phyloP scores from a whole-genome alignment of 2,329 filamentous ascomycete species.

The Claviceps purpurea region DNA sequence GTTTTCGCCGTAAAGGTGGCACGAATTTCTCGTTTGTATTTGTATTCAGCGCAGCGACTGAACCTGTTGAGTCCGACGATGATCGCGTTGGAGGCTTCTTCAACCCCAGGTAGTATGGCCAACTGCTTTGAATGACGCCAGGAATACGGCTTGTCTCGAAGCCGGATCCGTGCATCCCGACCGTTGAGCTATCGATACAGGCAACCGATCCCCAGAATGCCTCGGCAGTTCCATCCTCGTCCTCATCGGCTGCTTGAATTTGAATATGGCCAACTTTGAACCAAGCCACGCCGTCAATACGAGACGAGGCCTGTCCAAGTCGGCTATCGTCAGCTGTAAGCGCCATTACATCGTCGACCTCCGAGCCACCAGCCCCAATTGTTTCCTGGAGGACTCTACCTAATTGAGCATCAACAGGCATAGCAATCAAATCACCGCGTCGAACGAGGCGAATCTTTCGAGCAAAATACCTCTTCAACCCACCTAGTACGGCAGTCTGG shows the following conservation, averaged over 20 bases:
- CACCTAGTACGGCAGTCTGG: conserved; percentile 75
- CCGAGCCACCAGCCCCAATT: conserved; percentile 41
- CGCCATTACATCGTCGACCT: conserved; percentile 58
- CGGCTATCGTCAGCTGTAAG: conserved; percentile 30
- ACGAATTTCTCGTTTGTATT: conserved; percentile 35
- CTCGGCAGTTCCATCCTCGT: conserved; percentile 47
- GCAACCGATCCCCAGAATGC: conserved; percentile 77
- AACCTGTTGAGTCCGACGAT: conserved; percentile 22
- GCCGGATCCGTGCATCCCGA: conserved; percentile 83
- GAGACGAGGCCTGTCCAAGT: conserved; percentile 15
- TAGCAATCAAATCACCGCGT: conserved; percentile 74
- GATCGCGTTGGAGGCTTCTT: conserved; percentile 45
- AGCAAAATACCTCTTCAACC: conserved; percentile 80
- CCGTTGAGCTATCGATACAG: conserved; percentile 72
- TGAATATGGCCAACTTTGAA: conserved; percentile 75
- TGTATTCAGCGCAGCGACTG: conserved; percentile 30
- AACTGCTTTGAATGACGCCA: conserved; percentile 59
- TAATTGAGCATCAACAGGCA: conserved; percentile 76
- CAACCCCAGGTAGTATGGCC: conserved; percentile 81
- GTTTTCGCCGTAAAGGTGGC: conserved; percentile 50
- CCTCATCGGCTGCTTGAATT: conserved; percentile 36
- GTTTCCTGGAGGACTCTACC: conserved; percentile 70
- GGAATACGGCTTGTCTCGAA: conserved; percentile 74
- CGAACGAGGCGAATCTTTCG: conserved; percentile 70
- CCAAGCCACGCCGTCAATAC: conserved; percentile 63